Percentiles rank a stretch among this genome's conserved stretches.
Conservation (phyloP, 768 basidiomycete genomes). For the Gloeostereum incarnatum region DNA sequence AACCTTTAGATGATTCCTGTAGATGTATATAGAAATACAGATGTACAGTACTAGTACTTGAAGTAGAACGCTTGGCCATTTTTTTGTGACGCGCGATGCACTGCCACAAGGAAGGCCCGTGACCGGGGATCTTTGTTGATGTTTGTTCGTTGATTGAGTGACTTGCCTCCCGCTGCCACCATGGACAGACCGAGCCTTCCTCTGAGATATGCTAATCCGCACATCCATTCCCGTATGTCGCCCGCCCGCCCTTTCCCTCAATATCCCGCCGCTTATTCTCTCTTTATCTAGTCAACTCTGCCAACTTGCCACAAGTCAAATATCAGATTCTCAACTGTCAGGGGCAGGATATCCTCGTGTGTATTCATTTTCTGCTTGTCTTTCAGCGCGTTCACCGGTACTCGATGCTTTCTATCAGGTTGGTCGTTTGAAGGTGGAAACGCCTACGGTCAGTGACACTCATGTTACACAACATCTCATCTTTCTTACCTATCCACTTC, state of each 20-base stretch:
- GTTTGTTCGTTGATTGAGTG: too few relatives aligned
- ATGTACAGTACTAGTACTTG: neutral
- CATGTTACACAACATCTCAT: constrained; percentile 11
- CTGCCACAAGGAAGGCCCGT: too few relatives aligned
- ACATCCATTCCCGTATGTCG: constrained; percentile 32
- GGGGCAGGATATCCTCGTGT: constrained; percentile 76
- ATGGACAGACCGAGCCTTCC: constrained; percentile 46
- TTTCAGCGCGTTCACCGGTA: neutral
- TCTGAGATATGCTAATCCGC: constrained; percentile 36
- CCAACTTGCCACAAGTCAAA: constrained; percentile 65
- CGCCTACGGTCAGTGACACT: constrained; percentile 57
- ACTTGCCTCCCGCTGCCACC: too few relatives aligned
- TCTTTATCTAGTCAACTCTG: constrained; percentile 20
- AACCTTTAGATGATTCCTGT: constrained; percentile 8
- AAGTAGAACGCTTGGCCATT: neutral
- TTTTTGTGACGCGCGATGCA: too few relatives aligned
- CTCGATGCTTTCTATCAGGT: too few relatives aligned
- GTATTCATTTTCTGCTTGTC: constrained; percentile 15
- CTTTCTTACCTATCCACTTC: constrained; percentile 12
- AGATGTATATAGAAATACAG: neutral
- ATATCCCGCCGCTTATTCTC: constrained; percentile 4
- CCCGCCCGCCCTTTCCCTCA: neutral
- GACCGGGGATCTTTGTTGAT: too few relatives aligned
- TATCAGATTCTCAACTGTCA: constrained; percentile 88
- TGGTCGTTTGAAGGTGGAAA: constrained; percentile 77